A percentile compares a stretch with the other conserved stretches of the same genome.
phyloP scores from a whole-genome alignment of 345 rosid species.

The Gossypium bickii region DNA sequence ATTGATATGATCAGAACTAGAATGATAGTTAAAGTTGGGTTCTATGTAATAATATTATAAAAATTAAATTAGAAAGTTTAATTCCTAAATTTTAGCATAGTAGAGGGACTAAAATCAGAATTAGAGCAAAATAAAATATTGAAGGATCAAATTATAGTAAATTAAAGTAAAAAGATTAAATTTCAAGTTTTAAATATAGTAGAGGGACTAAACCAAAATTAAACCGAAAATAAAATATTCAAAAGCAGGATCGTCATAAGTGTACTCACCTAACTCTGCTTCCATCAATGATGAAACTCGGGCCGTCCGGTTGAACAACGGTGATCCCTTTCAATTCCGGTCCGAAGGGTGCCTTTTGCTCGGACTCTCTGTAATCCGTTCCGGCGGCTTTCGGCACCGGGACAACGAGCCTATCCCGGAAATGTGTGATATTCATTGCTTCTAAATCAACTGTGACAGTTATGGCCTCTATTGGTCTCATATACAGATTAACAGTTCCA shows the following conservation, averaged over 20 bases:
- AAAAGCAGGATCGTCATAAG: neutral
- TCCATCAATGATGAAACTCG: slow-evolving; percentile 35
- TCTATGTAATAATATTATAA: too few species aligned
- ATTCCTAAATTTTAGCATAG: too few species aligned
- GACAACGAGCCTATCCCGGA: slow-evolving; percentile 17
- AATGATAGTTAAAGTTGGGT: too few species aligned
- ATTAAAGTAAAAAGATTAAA: too few species aligned
- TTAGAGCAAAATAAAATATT: too few species aligned
- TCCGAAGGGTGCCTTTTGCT: slow-evolving; percentile 21
- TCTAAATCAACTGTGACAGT: slow-evolving; percentile 33
- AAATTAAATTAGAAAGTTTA: too few species aligned
- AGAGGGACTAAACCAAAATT: too few species aligned
- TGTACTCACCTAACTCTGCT: slow-evolving; percentile 26
- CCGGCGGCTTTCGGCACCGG: slow-evolving; percentile 36
- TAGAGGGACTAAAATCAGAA: too few species aligned
- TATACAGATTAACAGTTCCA: slow-evolving; percentile 33
- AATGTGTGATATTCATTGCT: slow-evolving; percentile 25
- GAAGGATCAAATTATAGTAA: too few species aligned
- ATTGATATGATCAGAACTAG: too few species aligned
- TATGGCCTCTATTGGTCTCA: slow-evolving; percentile 39
- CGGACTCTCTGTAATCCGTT: slow-evolving; percentile 38
- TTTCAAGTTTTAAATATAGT: too few species aligned
- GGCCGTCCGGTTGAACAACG: slow-evolving; percentile 36
- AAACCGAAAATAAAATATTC: neutral
- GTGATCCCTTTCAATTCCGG: slow-evolving; percentile 22